Evolutionary conservation across 768 basidiomycete genomes (phyloP), one percentile per base, ranked within the genome.

Genomic region (Hericium alpestre): DNA sequence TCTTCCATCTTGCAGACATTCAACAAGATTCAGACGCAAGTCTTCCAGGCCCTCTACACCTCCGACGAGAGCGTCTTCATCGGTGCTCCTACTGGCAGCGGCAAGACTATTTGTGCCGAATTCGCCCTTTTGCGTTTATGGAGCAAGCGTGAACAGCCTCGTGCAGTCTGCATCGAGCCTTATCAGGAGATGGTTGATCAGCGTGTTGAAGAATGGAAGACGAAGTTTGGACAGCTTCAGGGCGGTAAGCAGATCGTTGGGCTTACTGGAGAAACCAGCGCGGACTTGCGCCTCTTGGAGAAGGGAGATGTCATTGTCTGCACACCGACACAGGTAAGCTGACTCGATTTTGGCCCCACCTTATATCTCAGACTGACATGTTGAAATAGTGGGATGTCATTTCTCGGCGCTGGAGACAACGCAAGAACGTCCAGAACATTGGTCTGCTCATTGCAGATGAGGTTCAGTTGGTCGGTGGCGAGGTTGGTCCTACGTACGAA

Each of bases 1-100:
- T 80, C 83, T 1, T 80, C 79, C 16, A 82, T 82, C 0, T 84
- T 98, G 61, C 78, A 83, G 59, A 84, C 82, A 0, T 98, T 97
- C 78, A 98, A 98, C 80, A 99, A 97, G 72, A 97, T 98, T 59
- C 96, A 98, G 68, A 98, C 93, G 0, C 96, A 98, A 71, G 94
- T 96, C 48, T 98, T 99, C 86, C 93, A 97, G 64, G 94, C 95
- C 0, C 77, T 99, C 0, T 99, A 97, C 69, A 93, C 90, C 0
- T 86, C 92, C 0, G 94, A 97, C 65, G 96, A 98, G 66, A 98
- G 95, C 64, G 87, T 95, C 43, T 94, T 98, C 66, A 84, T 99
- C 56, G 94, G 93, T 18, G 96, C 95, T 0, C 95, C 96, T 0
- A 93, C 96, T 0, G 95, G 96, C 22, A 92, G 89, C 53, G 95